phyloP scores from a whole-genome alignment of 345 rosid species.

The Eucalyptus guilfoylei region DNA sequence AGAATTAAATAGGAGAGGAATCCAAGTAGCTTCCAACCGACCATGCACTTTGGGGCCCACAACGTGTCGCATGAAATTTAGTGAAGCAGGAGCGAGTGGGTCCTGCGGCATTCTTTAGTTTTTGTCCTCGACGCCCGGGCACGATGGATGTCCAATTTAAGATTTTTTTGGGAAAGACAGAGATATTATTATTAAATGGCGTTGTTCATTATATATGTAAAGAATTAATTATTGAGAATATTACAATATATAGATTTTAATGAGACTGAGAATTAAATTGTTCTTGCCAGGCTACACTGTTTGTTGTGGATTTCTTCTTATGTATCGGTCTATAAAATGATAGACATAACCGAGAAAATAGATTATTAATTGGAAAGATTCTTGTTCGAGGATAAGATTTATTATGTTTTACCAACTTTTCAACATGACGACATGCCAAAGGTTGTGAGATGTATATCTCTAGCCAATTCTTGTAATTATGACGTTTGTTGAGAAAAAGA shows the following conservation, averaged over 20 bases:
- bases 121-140: not conserved
- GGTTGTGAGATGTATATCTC: fast-evolving
- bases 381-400: not conserved
- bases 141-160: not conserved
- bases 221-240: not conserved
- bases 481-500: not conserved
- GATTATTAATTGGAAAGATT: not conserved
- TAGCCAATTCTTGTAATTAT: not conserved
- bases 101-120: not conserved
- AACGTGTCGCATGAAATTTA: not conserved
- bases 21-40: not conserved
- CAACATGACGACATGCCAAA: not conserved
- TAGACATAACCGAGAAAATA: not conserved
- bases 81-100: not conserved
- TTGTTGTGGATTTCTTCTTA: not conserved
- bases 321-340: not conserved
- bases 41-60: not conserved
- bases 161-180: not conserved
- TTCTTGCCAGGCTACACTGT: not conserved
- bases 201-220: not conserved
- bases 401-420: not conserved
- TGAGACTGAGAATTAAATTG: not conserved
- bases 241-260: not conserved
- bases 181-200: not conserved
- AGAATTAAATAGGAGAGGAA: not conserved